Evolutionary conservation across 352 stramenopile species (phyloP), one percentile per base, ranked within the genome.

Genomic region (Pythium diclinum): DNA sequence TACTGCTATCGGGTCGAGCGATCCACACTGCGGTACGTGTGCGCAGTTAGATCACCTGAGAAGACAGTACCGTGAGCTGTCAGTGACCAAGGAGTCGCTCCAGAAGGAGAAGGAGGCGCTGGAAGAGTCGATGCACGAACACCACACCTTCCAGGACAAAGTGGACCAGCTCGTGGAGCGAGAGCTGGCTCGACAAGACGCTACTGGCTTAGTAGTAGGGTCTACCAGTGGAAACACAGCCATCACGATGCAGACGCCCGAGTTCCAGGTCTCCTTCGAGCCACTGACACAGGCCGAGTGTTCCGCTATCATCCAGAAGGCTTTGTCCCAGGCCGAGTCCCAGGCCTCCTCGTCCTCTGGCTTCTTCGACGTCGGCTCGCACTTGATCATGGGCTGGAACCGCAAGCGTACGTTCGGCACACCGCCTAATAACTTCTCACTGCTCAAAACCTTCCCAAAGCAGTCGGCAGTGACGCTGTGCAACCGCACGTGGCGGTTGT

Each of bases 401-500:
- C 73, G 73, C 54, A 75, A 71, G 55, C 69, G 72, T 42, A 75
- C 69, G 42, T 77, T 64, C 52, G 72, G 72, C 19, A 58, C 62
- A 14, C 47, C 59, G 1, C 48, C 36, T 10, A 42, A 65, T 6
- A 71, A 65, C 47, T 79, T 79, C 42, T 79, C 70, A 23, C 51
- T 79, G 7, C 51, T 69, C 3, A 79, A 79, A 48, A 38, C 42
- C 3, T 79, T 79, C 40, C 21, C 62, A 3, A 40, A 2, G 1
- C 67, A 68, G 14, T 62, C 54, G 9, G 71, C 69, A 9, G 49
- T 10, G 3, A 47, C 48, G 10, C 56, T 79, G 23, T 68, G 58
- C 11, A 40, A 67, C 1, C 46, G 59, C 21, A 66, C 59, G 3
- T 77, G 73, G 67, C 54, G 51, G 23, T 36, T 71, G 2, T 79